Evolutionary conservation across 305 asterid species (phyloP), one percentile per base, ranked within the genome.

Genomic region (Ilex paraguariensis): DNA sequence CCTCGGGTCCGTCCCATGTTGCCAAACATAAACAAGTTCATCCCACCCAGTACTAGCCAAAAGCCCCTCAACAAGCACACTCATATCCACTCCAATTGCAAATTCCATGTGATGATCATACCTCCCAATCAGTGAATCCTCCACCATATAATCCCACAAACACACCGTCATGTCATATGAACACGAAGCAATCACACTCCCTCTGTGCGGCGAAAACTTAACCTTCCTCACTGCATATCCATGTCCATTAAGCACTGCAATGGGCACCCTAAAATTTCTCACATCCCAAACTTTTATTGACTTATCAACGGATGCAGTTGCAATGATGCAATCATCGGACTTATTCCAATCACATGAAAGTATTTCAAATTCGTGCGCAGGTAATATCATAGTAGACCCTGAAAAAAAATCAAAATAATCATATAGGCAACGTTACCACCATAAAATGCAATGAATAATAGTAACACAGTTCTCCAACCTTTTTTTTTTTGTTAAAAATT

Each of bases 21-120:
- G 99, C 97, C 98, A 93, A 52, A 90, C 95, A 48, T 90, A 90
- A 64, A 84, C 96, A 54, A 86, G 91, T 79, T 93, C 99, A 60
- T 93, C 97, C 99, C 99, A 93, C 31, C 97, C 97, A 0, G 97
- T 84, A 69, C 97, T 93, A 28, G 99, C 99, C 77, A 93, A 64
- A 52, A 93, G 95, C 65, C 99, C 99, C 8, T 93, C 99, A 6
- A 93, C 96, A 5, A 87, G 86, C 74, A 86, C 96, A 12, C 99
- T 93, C 95, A 90, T 84, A 70, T 90, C 97, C 32, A 93, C 87
- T 0, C 99, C 97, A 4, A 93, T 96, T 0, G 95, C 97, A 70
- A 93, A 93, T 80, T 90, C 97, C 0, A 95, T 84, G 69, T 93
- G 99, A 73, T 93, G 99, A 77, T 93, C 99, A 39, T 90, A 86